Percentiles rank a stretch among this genome's conserved stretches.
These are phyloP conservation scores for Bimuria novae-zelandiae DNA, from an alignment of 2,329 filamentous ascomycete genomes.

Conservation along the genomic window DNA sequence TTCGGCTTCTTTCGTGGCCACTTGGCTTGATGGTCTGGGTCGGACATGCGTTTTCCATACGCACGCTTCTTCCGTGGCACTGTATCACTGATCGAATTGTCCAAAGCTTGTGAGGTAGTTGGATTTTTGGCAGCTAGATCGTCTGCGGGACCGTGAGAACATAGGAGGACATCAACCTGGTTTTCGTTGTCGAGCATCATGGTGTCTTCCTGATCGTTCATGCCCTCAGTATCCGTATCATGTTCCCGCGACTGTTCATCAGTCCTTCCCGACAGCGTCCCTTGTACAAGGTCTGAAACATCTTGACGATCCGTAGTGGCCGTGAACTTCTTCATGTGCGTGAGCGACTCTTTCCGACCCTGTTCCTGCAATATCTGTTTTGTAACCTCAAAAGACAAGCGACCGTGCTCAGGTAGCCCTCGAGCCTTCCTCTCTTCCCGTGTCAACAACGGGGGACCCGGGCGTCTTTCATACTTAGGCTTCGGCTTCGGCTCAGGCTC, in stretches of 20 bases:
- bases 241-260: too few relatives aligned
- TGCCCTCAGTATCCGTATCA: too few relatives aligned
- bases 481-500: not conserved
- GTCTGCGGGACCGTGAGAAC: too few relatives aligned
- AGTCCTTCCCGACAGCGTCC: not conserved
- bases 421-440: constrained; percentile 32
- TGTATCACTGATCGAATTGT: not conserved
- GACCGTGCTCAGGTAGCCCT: constrained; percentile 31
- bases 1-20: not conserved
- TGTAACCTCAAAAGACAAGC: constrained; percentile 22
- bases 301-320: not conserved
- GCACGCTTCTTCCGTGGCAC: not conserved
- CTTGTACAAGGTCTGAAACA: not conserved
- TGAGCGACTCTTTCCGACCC: constrained; percentile 5
- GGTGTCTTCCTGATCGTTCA: not conserved
- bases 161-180: not conserved
- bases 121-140: not conserved
- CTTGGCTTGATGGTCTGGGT: not conserved
- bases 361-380: constrained; percentile 29
- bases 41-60: not conserved
- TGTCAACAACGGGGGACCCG: constrained; percentile 26
- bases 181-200: not conserved
- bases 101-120: not conserved
- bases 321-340: not conserved
- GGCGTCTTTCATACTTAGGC: not conserved